Base-by-base conservation (phyloP, 257 asterid species). In the Solanum dulcamara region DNA sequence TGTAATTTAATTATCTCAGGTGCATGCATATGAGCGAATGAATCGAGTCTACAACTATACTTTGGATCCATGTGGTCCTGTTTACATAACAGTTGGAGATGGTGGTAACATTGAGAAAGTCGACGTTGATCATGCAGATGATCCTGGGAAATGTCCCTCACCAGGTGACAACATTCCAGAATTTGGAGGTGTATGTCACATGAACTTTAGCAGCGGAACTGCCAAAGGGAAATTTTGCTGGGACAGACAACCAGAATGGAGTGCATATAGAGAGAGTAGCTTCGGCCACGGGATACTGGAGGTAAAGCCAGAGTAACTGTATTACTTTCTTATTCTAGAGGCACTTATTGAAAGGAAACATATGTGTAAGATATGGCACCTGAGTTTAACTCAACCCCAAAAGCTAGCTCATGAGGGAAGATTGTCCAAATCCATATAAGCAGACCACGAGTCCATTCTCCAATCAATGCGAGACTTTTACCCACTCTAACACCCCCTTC, bases 261-360 rank as follows among this genome's bases (percentile, higher is more conserved):
- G 98, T 85, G 99, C 98, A 67, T 94, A 92, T n/a, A 92, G 99
- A 88, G 99, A 96, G 77, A 94, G 96, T 90, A 95, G 99, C 92
- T 96, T 96, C 83, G 99, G 99, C 22, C 98, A 96, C 90, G 99
- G 99, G 35, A 92, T 96, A 14, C 94, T 96, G 35, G 97, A 95
- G 98, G 99, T 96, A 90, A 84, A 53, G 44, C 84, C 15, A 66
- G 64, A 62, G 72, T 10, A 35, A 37, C 51, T 38, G 1, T 24
- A 38, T 13, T 24, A 26, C 51, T 62, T 62, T 66, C 85, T 42
- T 42, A n/a, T n/a, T n/a, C 81, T 72, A 37, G 30, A 68, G 79
- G 46, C 46, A 66, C 11, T 66, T 30, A 66, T 66, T 32, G 74
- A 32, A 66, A 14, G 40, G 42, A 30, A 66, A 14, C 7, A 66